phyloP scores from a whole-genome alignment of 805 yeast genomes.

The Suhomyces sp. region DNA sequence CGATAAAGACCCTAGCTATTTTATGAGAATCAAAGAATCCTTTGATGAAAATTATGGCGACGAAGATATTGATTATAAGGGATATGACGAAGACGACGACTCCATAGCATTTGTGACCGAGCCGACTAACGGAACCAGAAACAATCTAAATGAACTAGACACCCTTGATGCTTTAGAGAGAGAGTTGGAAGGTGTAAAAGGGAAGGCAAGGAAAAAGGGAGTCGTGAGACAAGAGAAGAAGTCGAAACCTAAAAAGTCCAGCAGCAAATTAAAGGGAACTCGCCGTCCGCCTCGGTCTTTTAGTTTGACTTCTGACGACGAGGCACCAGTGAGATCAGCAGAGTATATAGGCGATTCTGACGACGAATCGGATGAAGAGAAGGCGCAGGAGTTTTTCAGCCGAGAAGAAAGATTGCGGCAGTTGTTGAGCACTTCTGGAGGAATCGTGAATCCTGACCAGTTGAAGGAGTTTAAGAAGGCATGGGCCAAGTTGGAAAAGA shows the following conservation, averaged over 20 bases:
- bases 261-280: background rate
- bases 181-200: constrained; percentile 21
- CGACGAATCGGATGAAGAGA: constrained; percentile 60
- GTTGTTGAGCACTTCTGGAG: constrained; percentile 34
- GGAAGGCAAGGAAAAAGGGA: constrained; percentile 25
- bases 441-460: constrained; percentile 33
- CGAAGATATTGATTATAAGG: constrained; percentile 12
- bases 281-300: constrained; percentile 24
- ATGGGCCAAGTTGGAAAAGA: constrained; percentile 23
- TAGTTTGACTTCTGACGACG: constrained; percentile 30
- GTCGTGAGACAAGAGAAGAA: constrained; percentile 5
- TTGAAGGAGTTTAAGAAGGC: constrained; percentile 30
- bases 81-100: constrained; percentile 27
- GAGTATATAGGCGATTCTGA: constrained; percentile 59
- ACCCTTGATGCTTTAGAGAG: constrained; percentile 29
- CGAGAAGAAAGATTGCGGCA: constrained; percentile 51
- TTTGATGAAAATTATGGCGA: constrained; percentile 14
- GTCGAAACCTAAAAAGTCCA: background rate
- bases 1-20: constrained; percentile 34
- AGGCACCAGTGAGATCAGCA: constrained; percentile 41
- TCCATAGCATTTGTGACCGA: constrained; percentile 16
- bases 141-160: constrained; percentile 34
- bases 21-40: constrained; percentile 24
- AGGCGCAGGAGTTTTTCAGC: constrained; percentile 49
- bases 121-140: constrained; percentile 7